Evolutionary conservation across 129 eudicot genomes (phyloP).

Genomic region (Artemisia argyi): DNA sequence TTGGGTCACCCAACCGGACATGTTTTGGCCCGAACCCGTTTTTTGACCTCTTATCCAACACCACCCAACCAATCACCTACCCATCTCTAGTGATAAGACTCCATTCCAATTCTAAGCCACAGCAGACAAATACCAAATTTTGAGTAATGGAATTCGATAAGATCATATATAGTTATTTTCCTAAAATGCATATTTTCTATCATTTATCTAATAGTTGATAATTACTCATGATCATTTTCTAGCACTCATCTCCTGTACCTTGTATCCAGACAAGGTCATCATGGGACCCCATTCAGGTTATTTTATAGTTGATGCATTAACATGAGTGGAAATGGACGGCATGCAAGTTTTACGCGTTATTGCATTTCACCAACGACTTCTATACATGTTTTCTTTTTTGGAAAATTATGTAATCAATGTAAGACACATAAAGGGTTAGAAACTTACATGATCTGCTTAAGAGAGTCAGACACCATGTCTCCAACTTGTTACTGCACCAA

Average conservation of each 20-base stretch:
- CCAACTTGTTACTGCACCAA: background rate
- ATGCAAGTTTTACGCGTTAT: constrained; percentile 13
- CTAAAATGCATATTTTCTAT: constrained; percentile 10
- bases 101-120: background rate
- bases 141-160: constrained; percentile 4
- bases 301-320: constrained; percentile 22
- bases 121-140: constrained; percentile 24
- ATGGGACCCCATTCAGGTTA: constrained; percentile 13
- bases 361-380: background rate
- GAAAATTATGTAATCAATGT: constrained; percentile 10
- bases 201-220: background rate
- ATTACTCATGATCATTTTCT: constrained; percentile 10
- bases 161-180: background rate
- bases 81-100: background rate
- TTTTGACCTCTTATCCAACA: background rate
- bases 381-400: background rate
- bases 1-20: background rate
- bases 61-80: background rate
- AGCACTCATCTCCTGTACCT: constrained; percentile 5
- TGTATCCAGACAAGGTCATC: background rate
- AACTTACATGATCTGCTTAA: constrained; percentile 21
- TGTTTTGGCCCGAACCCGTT: background rate
- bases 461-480: constrained; percentile 13
- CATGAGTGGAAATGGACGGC: constrained; percentile 13
- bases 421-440: constrained; percentile 13